Conservation (phyloP, 768 basidiomycete species). For the Boletus reticulatus region DNA sequence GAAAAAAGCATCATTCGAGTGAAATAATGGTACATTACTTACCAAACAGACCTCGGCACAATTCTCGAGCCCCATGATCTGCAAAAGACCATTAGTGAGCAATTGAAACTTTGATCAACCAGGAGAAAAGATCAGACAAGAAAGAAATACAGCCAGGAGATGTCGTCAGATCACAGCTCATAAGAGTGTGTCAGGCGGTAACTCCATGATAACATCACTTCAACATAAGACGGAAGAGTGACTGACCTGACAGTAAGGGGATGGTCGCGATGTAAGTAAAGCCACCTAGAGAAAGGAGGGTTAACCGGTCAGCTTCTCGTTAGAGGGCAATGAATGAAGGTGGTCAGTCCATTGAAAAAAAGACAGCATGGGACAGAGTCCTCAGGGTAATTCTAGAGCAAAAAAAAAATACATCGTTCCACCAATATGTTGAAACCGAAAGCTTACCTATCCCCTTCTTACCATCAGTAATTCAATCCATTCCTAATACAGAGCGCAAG, state of each 20-base stretch:
- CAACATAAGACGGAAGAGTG: neutral
- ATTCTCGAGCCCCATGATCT: neutral
- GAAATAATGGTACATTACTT: neutral
- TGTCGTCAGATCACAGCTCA: slow-evolving; percentile 8
- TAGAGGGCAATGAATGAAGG: neutral
- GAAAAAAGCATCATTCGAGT: slow-evolving; percentile 3
- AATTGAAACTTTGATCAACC: neutral
- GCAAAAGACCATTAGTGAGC: neutral
- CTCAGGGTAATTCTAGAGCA: slow-evolving; percentile 8
- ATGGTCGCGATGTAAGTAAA: neutral
- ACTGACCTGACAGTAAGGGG: neutral
- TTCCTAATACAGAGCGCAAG: no score
- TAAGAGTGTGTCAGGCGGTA: slow-evolving; percentile 12
- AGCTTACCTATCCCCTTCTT: neutral
- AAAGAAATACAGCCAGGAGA: slow-evolving; percentile 14
- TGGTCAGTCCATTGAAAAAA: neutral
- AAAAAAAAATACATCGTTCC: neutral
- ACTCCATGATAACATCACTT: slow-evolving; percentile 19
- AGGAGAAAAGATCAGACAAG: slow-evolving; percentile 5
- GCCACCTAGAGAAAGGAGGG: neutral
- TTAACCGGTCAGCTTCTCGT: neutral
- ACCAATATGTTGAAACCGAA: neutral
- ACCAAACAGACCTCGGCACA: neutral
- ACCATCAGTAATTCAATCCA: no score
- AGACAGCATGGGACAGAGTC: slow-evolving; percentile 2